Evolutionary conservation across 768 basidiomycete species (phyloP).

Genomic region (Kwoniella mangroviensis): DNA sequence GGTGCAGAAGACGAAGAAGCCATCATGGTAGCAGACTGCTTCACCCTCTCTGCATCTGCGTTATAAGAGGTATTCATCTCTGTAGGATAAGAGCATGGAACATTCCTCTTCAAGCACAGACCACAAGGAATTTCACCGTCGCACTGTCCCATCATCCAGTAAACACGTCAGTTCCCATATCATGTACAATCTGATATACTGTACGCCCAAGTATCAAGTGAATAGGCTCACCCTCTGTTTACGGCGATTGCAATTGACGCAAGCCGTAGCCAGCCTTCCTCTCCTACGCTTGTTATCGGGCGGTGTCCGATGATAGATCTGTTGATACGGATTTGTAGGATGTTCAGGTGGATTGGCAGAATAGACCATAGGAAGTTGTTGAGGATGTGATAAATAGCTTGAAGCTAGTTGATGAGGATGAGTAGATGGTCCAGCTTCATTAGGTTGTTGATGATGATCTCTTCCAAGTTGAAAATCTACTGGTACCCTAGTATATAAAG

Average conservation of each 20-base stretch:
- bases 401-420: background rate
- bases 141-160: slow-evolving; percentile 8
- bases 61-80: slow-evolving; percentile 3
- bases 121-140: slow-evolving; percentile 21
- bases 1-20: background rate
- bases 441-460: background rate
- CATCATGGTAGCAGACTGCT: background rate
- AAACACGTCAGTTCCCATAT: background rate
- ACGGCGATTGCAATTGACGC: slow-evolving; percentile 26
- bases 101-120: slow-evolving; percentile 21
- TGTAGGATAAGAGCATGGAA: slow-evolving; percentile 10
- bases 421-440: background rate
- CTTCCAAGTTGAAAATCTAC: background rate
- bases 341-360: background rate
- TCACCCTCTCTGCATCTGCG: background rate
- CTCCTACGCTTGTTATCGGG: slow-evolving; percentile 16
- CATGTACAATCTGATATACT: background rate
- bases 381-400: background rate
- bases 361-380: background rate
- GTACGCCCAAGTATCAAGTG: background rate
- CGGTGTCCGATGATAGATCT: background rate
- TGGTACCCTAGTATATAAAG: slow-evolving; percentile 3
- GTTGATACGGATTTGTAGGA: background rate
- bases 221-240: slow-evolving; percentile 30
- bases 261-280: slow-evolving; percentile 30